Percentiles rank a stretch among this genome's conserved stretches.
phyloP scores from a whole-genome alignment of 176 grass and related monocot species.

The Hyparrhenia diplandra region DNA sequence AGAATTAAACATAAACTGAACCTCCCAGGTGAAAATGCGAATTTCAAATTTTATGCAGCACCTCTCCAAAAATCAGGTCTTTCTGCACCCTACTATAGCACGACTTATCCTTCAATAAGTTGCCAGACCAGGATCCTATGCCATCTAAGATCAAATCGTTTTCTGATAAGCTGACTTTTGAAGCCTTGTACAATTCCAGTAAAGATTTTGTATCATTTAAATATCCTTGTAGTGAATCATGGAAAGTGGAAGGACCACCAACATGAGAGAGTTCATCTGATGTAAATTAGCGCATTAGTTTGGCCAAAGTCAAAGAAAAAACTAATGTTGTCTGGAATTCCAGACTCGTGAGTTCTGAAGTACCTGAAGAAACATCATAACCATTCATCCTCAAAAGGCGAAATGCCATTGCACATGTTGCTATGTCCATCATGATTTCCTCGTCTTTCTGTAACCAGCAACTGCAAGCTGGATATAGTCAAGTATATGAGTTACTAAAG shows the following conservation, averaged over 20 bases:
- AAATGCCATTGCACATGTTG: constrained; percentile 72
- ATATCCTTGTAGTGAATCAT: constrained; percentile 61
- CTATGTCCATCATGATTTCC: constrained; percentile 46
- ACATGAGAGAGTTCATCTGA: constrained; percentile 58
- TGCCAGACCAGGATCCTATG: constrained; percentile 58
- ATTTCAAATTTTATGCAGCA: constrained; percentile 9
- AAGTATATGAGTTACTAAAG: not conserved
- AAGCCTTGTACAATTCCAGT: constrained; percentile 76
- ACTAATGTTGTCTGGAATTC: not conserved
- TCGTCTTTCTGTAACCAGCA: constrained; percentile 71
- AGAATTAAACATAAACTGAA: not conserved
- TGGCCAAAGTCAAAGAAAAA: not conserved
- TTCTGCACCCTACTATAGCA: constrained; percentile 15
- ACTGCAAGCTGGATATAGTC: constrained; percentile 37
- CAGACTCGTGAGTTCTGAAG: not conserved
- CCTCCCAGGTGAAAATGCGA: not conserved
- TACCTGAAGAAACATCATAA: constrained; percentile 72
- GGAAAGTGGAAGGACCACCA: constrained; percentile 37
- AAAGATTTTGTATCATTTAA: constrained; percentile 61
- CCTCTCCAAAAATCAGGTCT: constrained; percentile 30
- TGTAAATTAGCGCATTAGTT: not conserved
- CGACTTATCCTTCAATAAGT: constrained; percentile 46
- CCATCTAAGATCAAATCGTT: constrained; percentile 58
- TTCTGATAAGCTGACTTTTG: constrained; percentile 52
- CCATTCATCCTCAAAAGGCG: constrained; percentile 69